Percentiles rank a stretch among this genome's conserved stretches.
phyloP scores from a whole-genome alignment of 2,329 filamentous ascomycete genomes.

The Dothistroma septosporum region DNA sequence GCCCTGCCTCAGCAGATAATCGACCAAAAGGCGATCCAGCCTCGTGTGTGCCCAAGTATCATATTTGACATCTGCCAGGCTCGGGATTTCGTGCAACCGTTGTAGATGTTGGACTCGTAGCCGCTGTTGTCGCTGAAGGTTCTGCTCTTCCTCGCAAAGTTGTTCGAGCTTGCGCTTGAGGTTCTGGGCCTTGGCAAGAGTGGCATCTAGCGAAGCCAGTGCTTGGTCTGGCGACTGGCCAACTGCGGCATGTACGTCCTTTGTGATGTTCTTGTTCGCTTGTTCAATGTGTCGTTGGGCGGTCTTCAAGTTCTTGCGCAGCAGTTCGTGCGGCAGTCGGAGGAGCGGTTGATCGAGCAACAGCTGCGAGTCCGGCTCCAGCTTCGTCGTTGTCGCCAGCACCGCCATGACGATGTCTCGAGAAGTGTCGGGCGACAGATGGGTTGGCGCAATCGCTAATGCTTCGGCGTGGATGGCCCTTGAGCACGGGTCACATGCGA shows the following conservation, averaged over 20 bases:
- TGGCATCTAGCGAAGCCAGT: conserved; percentile 75
- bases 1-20: conserved; percentile 82
- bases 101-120: conserved; percentile 77
- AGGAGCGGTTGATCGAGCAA: conserved; percentile 89
- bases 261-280: conserved; percentile 60
- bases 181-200: conserved; percentile 78
- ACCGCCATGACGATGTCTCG: conserved; percentile 39
- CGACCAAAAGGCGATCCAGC: conserved; percentile 81
- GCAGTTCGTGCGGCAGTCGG: conserved; percentile 85
- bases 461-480: background rate
- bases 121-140: conserved; percentile 69
- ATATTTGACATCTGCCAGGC: conserved; percentile 86
- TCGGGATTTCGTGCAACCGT: conserved; percentile 73
- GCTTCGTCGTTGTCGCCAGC: conserved; percentile 55
- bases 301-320: conserved; percentile 89
- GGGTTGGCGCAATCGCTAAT: background rate
- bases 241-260: conserved; percentile 54
- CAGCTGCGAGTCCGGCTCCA: conserved; percentile 71
- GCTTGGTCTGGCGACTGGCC: conserved; percentile 56
- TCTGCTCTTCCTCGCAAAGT: conserved; percentile 73
- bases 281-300: conserved; percentile 74
- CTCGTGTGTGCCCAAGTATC: conserved; percentile 81
- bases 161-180: conserved; percentile 81
- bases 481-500: background rate
- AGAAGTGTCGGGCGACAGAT: background rate